phyloP scores from a whole-genome alignment of 352 stramenopile genomes.

The Thalassiosira hispida region DNA sequence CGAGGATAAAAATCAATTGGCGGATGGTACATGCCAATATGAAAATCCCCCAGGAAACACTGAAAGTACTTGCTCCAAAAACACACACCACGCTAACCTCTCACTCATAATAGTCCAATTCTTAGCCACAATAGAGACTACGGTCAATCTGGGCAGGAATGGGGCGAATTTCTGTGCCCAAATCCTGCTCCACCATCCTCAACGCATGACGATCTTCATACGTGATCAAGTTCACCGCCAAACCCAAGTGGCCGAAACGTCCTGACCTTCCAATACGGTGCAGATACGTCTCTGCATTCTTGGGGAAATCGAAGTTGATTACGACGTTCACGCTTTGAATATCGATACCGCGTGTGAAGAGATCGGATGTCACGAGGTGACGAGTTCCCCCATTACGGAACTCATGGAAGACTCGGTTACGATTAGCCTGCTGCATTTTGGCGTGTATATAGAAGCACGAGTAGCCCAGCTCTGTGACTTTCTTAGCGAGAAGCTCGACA shows the following conservation, averaged over 20 bases:
- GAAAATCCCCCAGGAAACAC: conserved; percentile 37
- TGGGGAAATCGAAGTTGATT: conserved; percentile 99
- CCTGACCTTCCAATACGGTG: conserved; percentile 98
- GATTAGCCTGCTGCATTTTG: conserved; percentile 99
- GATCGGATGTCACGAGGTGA: conserved; percentile 97
- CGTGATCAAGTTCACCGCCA: conserved; percentile 99
- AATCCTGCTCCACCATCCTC: conserved; percentile 98
- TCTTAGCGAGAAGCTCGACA: conserved; percentile 98
- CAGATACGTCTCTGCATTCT: conserved; percentile 99
- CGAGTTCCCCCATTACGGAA: conserved; percentile 97
- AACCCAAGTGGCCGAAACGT: conserved; percentile 97
- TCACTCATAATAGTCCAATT: conserved; percentile 41
- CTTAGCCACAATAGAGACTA: conserved; percentile 95
- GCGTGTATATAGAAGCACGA: conserved; percentile 99
- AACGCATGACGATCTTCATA: conserved; percentile 98
- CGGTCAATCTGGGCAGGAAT: conserved; percentile 98
- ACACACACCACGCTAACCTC: conserved; percentile 59
- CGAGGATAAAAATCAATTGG: conserved; percentile 43
- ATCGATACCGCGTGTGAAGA: conserved; percentile 99
- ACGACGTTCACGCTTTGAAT: conserved; percentile 99
- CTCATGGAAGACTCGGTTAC: conserved; percentile 99
- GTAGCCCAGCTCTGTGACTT: conserved; percentile 99
- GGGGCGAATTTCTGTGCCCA: conserved; percentile 98
- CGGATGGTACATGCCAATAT: conserved; percentile 41
- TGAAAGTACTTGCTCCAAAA: conserved; percentile 43